These are phyloP conservation scores for Auricularia auricula-judae DNA, from an alignment of 768 basidiomycete genomes.

Conservation along the genomic window DNA sequence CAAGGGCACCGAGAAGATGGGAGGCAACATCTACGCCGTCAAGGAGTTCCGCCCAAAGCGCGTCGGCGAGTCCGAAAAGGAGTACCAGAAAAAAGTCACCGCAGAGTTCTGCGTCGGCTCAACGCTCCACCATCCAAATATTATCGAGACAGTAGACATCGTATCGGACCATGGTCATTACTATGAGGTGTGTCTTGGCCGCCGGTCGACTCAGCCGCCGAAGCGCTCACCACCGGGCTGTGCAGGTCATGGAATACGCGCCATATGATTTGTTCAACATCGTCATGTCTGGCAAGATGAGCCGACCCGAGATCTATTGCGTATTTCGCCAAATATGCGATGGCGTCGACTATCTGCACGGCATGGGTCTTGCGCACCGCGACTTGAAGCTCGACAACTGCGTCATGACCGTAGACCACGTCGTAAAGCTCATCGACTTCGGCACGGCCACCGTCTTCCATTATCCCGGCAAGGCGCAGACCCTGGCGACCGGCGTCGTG, in stretches of 20 bases:
- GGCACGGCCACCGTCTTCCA: conserved; percentile 99
- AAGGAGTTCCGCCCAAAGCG: conserved; percentile 95
- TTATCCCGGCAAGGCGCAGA: conserved; percentile 81
- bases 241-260: conserved; percentile 97
- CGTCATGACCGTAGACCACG: conserved; percentile 91
- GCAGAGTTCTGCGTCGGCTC: conserved; percentile 98
- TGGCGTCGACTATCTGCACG: conserved; percentile 96
- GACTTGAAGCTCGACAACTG: conserved; percentile 99
- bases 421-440: conserved; percentile 99
- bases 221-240: conserved; percentile 3
- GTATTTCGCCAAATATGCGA: conserved; percentile 98
- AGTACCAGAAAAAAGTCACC: conserved; percentile 99
- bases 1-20: conserved; percentile 72
- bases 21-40: conserved; percentile 82
- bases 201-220: background rate
- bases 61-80: conserved; percentile 80
- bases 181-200: conserved; percentile 67
- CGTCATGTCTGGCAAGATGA: conserved; percentile 99
- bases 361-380: conserved; percentile 93
- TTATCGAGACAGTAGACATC: conserved; percentile 97
- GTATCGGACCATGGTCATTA: conserved; percentile 96
- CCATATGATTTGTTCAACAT: conserved; percentile 97
- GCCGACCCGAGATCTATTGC: conserved; percentile 95
- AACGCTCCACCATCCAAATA: conserved; percentile 86
- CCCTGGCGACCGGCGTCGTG: conserved; percentile 79